Base-by-base conservation (phyloP, 768 basidiomycete species). In the Auriscalpium microsporum region DNA sequence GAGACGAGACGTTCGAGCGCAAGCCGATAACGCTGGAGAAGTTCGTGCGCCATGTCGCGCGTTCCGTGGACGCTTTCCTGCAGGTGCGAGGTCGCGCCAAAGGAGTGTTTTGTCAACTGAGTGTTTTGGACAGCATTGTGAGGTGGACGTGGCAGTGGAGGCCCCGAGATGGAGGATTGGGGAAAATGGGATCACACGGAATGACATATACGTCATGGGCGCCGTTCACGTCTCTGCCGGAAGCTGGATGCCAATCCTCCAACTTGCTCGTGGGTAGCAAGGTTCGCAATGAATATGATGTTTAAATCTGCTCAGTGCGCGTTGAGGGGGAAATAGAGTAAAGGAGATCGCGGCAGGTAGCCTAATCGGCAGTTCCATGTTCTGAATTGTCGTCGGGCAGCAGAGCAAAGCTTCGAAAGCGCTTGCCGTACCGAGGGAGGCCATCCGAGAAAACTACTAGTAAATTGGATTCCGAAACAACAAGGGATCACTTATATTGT, bases 171-270 rank as follows among this genome's bases (percentile, higher is more conserved):
- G 60, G 60, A 53, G 60, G 21, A 61, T 61, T 23, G 60, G 57
- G 33, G 46, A 36, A 23, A 50, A 53, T 14, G 55, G 60, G 28
- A 61, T 61, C 40, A 52, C 51, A 10, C 55, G 42, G n/a, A 50
- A 46, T 19, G 55, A 61, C 14, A 49, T 61, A 23, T 56, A 50
- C n/a, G 37, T 61, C 7, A 51, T 59, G 10, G 60, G 60, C 19
- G 58, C 52, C 0, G 52, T 59, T 28, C 60, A 61, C 33, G 60
- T 61, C n/a, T 61, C 60, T 11, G 55, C 60, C 2, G 60, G 60
- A 2, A 61, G 60, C 33, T 61, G 58, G 60, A 61, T 61, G 60
- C 60, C 60, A 10, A 59, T 61, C 54, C 51, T 61, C 3, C 59
- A 61, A n/a, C 58, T 61, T 28, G 28, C 28, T 28, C 28, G 28